Evolutionary conservation across 148 eudicot species (phyloP).

Genomic region (Chenopodium formosanum): DNA sequence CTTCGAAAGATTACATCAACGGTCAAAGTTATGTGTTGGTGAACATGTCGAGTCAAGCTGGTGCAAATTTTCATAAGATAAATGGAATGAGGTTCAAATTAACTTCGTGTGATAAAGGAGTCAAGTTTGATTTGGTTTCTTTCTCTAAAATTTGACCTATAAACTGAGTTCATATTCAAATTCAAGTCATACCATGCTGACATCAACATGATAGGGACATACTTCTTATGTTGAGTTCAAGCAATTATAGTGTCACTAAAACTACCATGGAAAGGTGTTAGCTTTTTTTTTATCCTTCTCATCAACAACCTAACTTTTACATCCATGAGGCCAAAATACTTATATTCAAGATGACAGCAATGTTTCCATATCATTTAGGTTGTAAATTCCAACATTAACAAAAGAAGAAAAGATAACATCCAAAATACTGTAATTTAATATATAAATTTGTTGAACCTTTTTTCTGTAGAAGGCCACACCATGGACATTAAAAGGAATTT

Average conservation of each 20-base stretch:
- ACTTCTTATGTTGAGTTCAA: neutral
- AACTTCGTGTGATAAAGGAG: neutral
- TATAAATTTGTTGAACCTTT: conserved; percentile 50
- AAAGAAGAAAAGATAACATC: neutral
- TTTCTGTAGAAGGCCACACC: conserved; percentile 96
- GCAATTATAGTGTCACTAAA: neutral
- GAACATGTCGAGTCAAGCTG: too few relatives aligned
- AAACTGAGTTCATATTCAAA: neutral
- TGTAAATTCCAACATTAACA: neutral
- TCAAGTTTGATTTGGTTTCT: neutral
- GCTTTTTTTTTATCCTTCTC: neutral
- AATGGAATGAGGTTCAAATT: too few relatives aligned
- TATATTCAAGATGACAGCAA: neutral
- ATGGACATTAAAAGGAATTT: conserved; percentile 87
- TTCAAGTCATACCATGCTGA: neutral
- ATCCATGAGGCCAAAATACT: neutral
- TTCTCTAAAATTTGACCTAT: neutral
- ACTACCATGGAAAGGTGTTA: neutral
- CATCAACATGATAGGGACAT: neutral
- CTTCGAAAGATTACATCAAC: too few relatives aligned
- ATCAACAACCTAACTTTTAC: neutral
- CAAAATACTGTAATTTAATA: neutral
- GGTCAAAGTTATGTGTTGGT: too few relatives aligned
- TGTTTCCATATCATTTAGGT: neutral
- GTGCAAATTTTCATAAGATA: too few relatives aligned